Evolutionary conservation across 495 filamentous ascomycete genomes (phyloP).

Genomic region (Xeromyces bisporus): DNA sequence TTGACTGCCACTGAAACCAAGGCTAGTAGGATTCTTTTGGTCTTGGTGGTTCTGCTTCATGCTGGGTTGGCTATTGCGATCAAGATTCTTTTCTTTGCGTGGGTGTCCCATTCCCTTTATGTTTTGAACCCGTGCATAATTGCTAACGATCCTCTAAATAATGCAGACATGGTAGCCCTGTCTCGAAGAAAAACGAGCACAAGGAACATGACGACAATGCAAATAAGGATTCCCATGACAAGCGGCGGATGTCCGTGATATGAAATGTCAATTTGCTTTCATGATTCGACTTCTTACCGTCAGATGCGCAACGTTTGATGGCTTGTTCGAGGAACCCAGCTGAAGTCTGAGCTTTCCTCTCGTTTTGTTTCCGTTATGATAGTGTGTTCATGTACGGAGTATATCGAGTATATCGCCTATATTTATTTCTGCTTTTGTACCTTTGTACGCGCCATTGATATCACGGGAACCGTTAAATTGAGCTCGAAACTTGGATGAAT

Average conservation of each 20-base stretch:
- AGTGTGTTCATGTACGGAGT: no score
- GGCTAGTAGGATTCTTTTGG: constrained; percentile 72
- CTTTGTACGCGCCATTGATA: no score
- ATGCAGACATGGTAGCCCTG: constrained; percentile 46
- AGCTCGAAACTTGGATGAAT: not conserved
- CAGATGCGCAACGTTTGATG: no score
- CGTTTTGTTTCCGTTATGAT: no score
- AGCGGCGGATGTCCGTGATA: constrained; percentile 16
- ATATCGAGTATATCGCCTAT: no score
- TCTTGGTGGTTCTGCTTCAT: constrained; percentile 71
- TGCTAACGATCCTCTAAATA: constrained; percentile 6
- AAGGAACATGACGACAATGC: constrained; percentile 8
- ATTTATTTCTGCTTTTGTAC: no score
- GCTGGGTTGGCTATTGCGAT: constrained; percentile 79
- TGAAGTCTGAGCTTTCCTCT: no score
- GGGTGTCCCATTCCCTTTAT: constrained; percentile 10
- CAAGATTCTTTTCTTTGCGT: constrained; percentile 92
- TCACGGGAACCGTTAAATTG: no score
- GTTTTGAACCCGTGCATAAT: not conserved
- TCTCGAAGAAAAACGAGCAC: constrained; percentile 34
- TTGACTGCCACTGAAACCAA: constrained; percentile 82
- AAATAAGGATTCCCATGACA: constrained; percentile 10
- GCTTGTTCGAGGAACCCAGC: no score
- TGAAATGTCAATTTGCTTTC: constrained; percentile 3
- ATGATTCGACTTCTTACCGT: not conserved